Evolutionary conservation across 768 basidiomycete genomes (phyloP), one percentile per base, ranked within the genome.

Genomic region (Lactarius deliciosus): DNA sequence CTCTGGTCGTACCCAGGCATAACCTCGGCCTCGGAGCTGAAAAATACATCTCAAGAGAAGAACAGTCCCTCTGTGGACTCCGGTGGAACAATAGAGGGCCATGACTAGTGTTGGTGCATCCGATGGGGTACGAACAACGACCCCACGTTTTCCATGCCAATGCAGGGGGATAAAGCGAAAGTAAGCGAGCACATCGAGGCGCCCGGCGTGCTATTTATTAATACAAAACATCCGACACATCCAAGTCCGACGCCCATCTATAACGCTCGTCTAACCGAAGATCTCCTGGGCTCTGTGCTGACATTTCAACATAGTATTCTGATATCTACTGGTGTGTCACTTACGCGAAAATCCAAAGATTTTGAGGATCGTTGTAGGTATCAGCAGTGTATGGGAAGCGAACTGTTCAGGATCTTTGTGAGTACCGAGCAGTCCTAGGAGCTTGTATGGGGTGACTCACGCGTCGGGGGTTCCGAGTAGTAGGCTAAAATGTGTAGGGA

Each of bases 281-380:
- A 69, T 67, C 50, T 69, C 40, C 57, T 40, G 36, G 41, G 65
- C 65, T n/a, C 68, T 69, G 61, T 20, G 34, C 41, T 55, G 22
- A 50, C 16, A n/a, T n/a, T 61, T 66, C 7, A 60, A 61, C 25
- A 41, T 18, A 38, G 10, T 13, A 7, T 32, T 22, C 34, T 25
- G 20, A 25, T 15, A 5, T 58, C 41, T 43, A 10, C 15, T 34
- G 13, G 43, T 25, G 32, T 13, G 28, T 28, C 54, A 73, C 75
- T 67, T 76, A 85, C 85, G 83, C 83, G 61, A 84, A 86, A 7
- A 71, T 75, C 85, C 86, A 87, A 15, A 87, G 74, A 65, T 81
- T 83, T 62, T 86, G 83, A 0, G 86, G 86, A 71, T 86, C 81
- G 74, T 85, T 87, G 77, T 86, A 87, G 4, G 86, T 88, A 30